These are phyloP conservation scores for Dendrobium officinale DNA, from an alignment of 106 monocot genomes.

Conservation along the genomic window DNA sequence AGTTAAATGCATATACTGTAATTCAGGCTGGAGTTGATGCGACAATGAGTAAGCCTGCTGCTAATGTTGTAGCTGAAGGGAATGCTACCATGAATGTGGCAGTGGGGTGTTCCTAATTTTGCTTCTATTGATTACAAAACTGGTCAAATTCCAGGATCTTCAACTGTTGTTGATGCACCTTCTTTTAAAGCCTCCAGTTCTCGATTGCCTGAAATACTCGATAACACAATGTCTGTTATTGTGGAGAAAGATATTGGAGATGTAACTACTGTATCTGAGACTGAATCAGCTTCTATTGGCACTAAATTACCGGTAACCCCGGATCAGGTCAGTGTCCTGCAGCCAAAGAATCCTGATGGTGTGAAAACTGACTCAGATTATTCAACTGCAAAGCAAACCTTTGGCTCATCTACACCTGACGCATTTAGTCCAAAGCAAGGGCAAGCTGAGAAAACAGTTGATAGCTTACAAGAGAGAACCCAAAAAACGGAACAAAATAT, in stretches of 20 bases:
- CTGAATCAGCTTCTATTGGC: constrained; percentile 8
- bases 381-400: not conserved
- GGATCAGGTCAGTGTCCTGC: not conserved
- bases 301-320: not conserved
- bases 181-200: constrained; percentile 9
- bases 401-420: constrained; percentile 1
- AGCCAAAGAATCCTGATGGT: constrained; percentile 9
- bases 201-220: constrained; percentile 5
- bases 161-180: constrained; percentile 15
- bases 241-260: constrained; percentile 2
- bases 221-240: not conserved
- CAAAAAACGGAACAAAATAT: not conserved
- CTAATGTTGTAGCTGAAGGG: constrained; percentile 13
- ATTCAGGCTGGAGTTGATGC: constrained; percentile 14
- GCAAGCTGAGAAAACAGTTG: constrained; percentile 13
- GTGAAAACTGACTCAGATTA: constrained; percentile 13
- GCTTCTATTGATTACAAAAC: constrained; percentile 1
- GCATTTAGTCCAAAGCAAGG: not conserved
- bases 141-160: constrained; percentile 13
- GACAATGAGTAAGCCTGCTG: constrained; percentile 4
- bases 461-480: not conserved
- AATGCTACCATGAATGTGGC: constrained; percentile 6
- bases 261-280: not conserved
- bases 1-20: constrained; percentile 9
- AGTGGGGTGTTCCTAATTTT: constrained; percentile 1